A percentile compares a stretch with the other conserved stretches of the same genome.
Conservation (phyloP, 2,329 filamentous ascomycete genomes). For the Penicillium sp. region DNA sequence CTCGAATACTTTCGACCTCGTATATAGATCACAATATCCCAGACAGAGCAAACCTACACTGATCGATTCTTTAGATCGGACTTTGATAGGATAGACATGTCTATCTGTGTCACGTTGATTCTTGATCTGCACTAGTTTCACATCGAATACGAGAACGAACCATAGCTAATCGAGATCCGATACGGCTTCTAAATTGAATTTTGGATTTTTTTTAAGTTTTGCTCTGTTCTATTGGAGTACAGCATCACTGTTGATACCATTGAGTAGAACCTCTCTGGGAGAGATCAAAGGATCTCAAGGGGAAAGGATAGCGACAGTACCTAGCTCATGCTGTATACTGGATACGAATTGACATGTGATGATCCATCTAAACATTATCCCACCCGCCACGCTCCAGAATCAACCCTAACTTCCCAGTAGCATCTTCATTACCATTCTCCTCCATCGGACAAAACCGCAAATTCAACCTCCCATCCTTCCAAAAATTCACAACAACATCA, state of each 20-base stretch:
- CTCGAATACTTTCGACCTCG: too few relatives aligned
- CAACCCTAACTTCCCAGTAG: background rate
- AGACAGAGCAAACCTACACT: too few relatives aligned
- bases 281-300: background rate
- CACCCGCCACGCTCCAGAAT: background rate
- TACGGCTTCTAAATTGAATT: too few relatives aligned
- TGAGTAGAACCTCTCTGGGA: background rate
- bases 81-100: background rate
- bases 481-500: conserved; percentile 1
- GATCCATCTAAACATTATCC: background rate
- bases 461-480: background rate
- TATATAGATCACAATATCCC: too few relatives aligned
- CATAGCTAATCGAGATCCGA: background rate
- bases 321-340: background rate
- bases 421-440: background rate
- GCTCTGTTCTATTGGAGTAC: too few relatives aligned
- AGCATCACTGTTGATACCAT: too few relatives aligned
- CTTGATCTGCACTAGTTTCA: background rate
- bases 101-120: background rate
- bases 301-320: background rate
- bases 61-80: background rate
- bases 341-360: background rate
- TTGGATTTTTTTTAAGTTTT: too few relatives aligned
- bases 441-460: background rate
- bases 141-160: too few relatives aligned